Conservation (phyloP, 768 basidiomycete species). For the Boletus pseudopeckii region DNA sequence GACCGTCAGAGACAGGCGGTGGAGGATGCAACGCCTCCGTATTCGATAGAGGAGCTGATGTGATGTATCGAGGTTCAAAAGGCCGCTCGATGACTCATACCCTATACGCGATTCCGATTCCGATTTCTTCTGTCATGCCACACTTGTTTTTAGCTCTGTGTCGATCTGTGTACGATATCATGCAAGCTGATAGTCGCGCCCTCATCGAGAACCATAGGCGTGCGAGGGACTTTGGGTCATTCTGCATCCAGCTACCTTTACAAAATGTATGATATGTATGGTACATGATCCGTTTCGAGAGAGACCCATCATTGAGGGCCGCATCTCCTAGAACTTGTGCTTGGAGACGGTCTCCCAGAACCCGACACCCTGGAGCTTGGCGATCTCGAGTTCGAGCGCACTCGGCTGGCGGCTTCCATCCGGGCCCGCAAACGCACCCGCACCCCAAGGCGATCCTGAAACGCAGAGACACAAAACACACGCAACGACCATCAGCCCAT, state of each 20-base stretch:
- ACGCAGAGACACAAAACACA: background rate
- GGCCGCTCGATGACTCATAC: background rate
- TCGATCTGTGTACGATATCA: background rate
- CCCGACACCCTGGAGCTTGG: conserved; percentile 45
- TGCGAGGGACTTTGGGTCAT: too few relatives aligned
- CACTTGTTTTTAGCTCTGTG: background rate
- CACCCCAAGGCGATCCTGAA: conserved; percentile 73
- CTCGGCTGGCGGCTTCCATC: conserved; percentile 50
- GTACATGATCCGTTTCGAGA: background rate
- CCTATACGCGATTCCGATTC: too few relatives aligned
- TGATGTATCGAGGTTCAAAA: background rate
- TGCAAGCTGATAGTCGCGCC: too few relatives aligned
- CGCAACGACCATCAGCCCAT: background rate
- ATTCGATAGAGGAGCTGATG: conserved; percentile 14
- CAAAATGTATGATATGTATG: background rate
- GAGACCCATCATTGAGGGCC: background rate
- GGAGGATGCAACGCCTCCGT: conserved; percentile 4
- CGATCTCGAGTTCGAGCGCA: conserved; percentile 49
- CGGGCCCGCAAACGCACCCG: conserved; percentile 54
- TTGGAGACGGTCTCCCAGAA: conserved; percentile 51
- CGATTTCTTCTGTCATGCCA: background rate
- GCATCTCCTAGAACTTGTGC: conserved; percentile 27
- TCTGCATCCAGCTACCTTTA: background rate
- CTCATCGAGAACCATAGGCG: too few relatives aligned
- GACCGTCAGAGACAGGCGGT: background rate